Conservation (phyloP, 2,329 filamentous ascomycete species). For the Phyllosticta capitalensis region DNA sequence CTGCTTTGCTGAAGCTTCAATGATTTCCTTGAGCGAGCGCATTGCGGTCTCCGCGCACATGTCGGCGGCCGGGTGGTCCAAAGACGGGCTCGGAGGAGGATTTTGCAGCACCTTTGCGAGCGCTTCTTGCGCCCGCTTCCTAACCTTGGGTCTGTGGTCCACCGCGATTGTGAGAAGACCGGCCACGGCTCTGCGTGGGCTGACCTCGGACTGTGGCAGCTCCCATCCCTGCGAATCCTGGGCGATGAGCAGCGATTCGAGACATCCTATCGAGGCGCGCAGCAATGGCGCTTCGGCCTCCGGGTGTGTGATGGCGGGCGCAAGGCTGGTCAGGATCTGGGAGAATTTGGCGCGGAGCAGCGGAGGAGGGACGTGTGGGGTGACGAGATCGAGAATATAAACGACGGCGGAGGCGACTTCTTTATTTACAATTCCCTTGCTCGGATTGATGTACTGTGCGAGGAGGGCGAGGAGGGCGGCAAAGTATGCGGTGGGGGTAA, state of each 20-base stretch:
- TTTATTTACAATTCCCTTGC: constrained; percentile 61
- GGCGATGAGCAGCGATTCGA: constrained; percentile 82
- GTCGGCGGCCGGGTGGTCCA: constrained; percentile 90
- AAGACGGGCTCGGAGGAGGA: constrained; percentile 79
- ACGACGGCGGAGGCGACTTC: constrained; percentile 79
- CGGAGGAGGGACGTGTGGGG: constrained; percentile 71
- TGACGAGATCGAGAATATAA: constrained; percentile 90
- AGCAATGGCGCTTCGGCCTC: constrained; percentile 83
- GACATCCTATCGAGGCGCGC: constrained; percentile 78
- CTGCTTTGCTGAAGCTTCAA: constrained; percentile 62
- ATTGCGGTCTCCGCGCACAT: constrained; percentile 92
- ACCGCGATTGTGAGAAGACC: constrained; percentile 77
- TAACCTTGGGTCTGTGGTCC: constrained; percentile 83
- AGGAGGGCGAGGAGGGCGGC: constrained; percentile 87
- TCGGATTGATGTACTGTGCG: constrained; percentile 58
- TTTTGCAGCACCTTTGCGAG: constrained; percentile 72
- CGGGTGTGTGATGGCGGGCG: constrained; percentile 67
- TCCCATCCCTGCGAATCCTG: constrained; percentile 87
- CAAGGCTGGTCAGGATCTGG: constrained; percentile 79
- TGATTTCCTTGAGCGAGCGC: constrained; percentile 67
- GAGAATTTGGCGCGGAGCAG: constrained; percentile 92
- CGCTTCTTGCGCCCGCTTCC: constrained; percentile 87
- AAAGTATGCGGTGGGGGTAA: constrained; percentile 86
- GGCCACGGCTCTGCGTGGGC: constrained; percentile 77
- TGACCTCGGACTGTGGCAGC: constrained; percentile 69